Evolutionary conservation across 805 yeast species (phyloP), one percentile per base, ranked within the genome.

Genomic region (Schizosaccharomyces octosporus): DNA sequence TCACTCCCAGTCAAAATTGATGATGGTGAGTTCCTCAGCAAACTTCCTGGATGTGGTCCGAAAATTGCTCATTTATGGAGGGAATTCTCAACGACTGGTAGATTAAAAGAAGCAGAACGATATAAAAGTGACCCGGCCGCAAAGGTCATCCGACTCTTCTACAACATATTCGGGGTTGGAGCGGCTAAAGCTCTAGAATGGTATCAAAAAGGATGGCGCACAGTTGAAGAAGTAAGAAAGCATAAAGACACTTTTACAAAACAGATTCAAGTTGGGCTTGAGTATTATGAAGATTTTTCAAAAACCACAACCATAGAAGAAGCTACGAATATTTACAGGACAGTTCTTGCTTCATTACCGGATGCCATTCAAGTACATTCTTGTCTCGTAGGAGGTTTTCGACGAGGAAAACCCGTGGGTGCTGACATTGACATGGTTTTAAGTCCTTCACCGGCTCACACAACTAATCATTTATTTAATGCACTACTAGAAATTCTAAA

Each of bases 121-220:
- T 42, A 62, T 41, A 60, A 63, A 43, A 43, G 45, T 17, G 60
- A 58, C 36, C 45, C 41, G 17, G 60, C 29, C 5, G 19, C 43
- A 27, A 41, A 31, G 15, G 36, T 27, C 15, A n/a, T 24, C 24
- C 60, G 24, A n/a, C 31, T 58, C 19, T 41, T 65, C 27, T 57
- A 59, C 55, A 55, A 63, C 27, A 63, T 65, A 9, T 65, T 66
- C 64, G 66, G 66, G 24, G 66, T 65, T 13, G 66, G 66, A 1
- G 61, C 61, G 5, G 42, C 51, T 24, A 61, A 63, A 13, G 66
- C 66, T 24, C 6, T 45, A 11, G 63, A 62, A 7, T 65, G 65
- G 66, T 63, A 63, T 24, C 42, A 36, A n/a, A 45, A 57, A 13
- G 65, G 65, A 4, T 65, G 65, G 65, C 61, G 48, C 39, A 42